Evolutionary conservation across 768 basidiomycete genomes (phyloP), one percentile per base, ranked within the genome.

Genomic region (Boletus pseudopeckii): DNA sequence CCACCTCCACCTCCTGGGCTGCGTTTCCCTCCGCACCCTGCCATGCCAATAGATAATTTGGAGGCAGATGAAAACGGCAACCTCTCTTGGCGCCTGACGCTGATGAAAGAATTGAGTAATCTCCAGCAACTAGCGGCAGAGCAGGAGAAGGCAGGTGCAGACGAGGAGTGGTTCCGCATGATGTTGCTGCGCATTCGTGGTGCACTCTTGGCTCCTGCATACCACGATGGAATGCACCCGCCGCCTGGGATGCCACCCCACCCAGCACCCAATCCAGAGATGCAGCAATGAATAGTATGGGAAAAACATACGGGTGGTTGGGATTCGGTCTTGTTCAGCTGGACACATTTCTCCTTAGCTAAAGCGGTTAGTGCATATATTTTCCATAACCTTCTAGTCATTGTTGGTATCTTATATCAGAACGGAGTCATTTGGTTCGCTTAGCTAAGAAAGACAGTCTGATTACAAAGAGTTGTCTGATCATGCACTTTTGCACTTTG

Each of bases 81-180:
- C 51, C 80, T 89, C 36, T 82, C 88, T 68, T 93, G 91, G 91
- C 82, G 85, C 47, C 68, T 80, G 28, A 84, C 86, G 43, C 87
- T 91, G 85, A 72, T 85, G 52, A 92, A 92, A 67, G 91, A 93
- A 71, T 78, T 93, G 45, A 78, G 78, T 9, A 82, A 82, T 64
- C 73, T 93, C 52, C 84, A 87, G 63, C 83, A 86, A 58, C 73
- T 90, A n/a, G 87, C 91, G 0, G 78, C 72, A 9, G 86, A 92
- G 61, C 90, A 92, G 64, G 88, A 92, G 66, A 91, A 90, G 71
- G 82, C 83, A 18, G 86, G 86, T 30, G 85, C 80, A 3, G 88
- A 89, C 47, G 83, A 82, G 42, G 90, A 92, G 57, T 93, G 90
- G 90, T 93, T 85, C 62, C 75, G 86, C 57, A 85, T 88, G 81